Evolutionary conservation across 768 basidiomycete genomes (phyloP).

Genomic region (Rhodotorula toruloides): DNA sequence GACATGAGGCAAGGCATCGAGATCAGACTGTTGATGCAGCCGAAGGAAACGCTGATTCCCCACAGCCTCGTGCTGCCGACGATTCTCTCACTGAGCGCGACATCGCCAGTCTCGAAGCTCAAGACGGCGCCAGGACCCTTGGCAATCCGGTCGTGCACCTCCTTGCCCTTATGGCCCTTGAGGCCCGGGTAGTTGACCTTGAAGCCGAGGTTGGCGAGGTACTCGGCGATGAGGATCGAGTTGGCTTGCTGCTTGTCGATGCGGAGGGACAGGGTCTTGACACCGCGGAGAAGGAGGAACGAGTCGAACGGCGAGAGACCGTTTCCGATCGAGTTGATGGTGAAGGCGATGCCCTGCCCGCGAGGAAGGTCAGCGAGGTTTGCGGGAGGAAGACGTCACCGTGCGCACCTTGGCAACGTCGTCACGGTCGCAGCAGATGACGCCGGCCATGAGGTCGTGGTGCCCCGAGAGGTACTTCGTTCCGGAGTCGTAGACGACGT

Average conservation of each 20-base stretch:
- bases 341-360: constrained; percentile 73
- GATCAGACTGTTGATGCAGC: constrained; percentile 94
- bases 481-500: constrained; percentile 95
- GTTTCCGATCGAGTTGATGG: constrained; percentile 89
- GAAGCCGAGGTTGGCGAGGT: constrained; percentile 79
- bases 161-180: constrained; percentile 69
- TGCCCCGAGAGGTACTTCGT: constrained; percentile 98
- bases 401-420: constrained; percentile 72
- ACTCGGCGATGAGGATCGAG: constrained; percentile 74
- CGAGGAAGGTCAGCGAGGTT: not conserved
- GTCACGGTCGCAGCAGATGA: constrained; percentile 84
- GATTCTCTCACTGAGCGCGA: constrained; percentile 79
- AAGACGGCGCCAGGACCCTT: constrained; percentile 88
- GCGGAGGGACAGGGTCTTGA: constrained; percentile 90
- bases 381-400: not conserved
- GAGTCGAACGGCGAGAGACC: constrained; percentile 91
- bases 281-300: constrained; percentile 89
- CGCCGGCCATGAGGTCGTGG: constrained; percentile 98
- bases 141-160: constrained; percentile 85
- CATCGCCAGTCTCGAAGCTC: constrained; percentile 89
- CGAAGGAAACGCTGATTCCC: constrained; percentile 97
- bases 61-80: constrained; percentile 88
- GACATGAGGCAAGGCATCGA: constrained; percentile 99
- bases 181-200: constrained; percentile 88
- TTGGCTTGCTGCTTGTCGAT: constrained; percentile 90